Conservation (phyloP, 768 basidiomycete species). For the Pisolithus sp. region DNA sequence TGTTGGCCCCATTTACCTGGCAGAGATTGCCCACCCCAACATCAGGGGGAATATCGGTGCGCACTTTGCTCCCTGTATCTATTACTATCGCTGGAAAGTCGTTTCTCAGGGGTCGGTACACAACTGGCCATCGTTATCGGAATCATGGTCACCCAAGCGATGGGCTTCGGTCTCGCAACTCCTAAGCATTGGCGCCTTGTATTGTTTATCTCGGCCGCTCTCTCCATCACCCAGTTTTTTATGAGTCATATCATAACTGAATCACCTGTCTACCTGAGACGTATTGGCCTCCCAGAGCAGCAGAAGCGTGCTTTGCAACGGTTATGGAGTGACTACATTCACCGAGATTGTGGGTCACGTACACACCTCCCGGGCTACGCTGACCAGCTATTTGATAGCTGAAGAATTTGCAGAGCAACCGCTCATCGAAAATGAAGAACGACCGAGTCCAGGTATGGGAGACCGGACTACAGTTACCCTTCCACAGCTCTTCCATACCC, state of each 20-base stretch:
- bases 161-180: conserved; percentile 67
- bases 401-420: conserved; percentile 23
- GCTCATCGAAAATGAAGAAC: conserved; percentile 17
- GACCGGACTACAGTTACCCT: conserved; percentile 40
- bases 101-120: conserved; percentile 59
- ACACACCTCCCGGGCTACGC: neutral
- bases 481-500: conserved; percentile 43
- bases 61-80: conserved; percentile 9
- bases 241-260: conserved; percentile 53
- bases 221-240: conserved; percentile 55
- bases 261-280: conserved; percentile 62
- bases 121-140: conserved; percentile 81
- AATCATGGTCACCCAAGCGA: conserved; percentile 77
- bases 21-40: conserved; percentile 73
- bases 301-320: conserved; percentile 38
- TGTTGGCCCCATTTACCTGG: conserved; percentile 79
- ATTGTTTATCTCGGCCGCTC: conserved; percentile 49
- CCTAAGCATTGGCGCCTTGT: conserved; percentile 67
- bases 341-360: conserved; percentile 19
- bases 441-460: conserved; percentile 13
- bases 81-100: neutral
- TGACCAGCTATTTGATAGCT: conserved; percentile 11
- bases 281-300: conserved; percentile 43
- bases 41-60: conserved; percentile 71
- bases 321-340: conserved; percentile 46